Base-by-base conservation (phyloP, 1,284 basidiomycete genomes). In the Ustilago crameri region DNA sequence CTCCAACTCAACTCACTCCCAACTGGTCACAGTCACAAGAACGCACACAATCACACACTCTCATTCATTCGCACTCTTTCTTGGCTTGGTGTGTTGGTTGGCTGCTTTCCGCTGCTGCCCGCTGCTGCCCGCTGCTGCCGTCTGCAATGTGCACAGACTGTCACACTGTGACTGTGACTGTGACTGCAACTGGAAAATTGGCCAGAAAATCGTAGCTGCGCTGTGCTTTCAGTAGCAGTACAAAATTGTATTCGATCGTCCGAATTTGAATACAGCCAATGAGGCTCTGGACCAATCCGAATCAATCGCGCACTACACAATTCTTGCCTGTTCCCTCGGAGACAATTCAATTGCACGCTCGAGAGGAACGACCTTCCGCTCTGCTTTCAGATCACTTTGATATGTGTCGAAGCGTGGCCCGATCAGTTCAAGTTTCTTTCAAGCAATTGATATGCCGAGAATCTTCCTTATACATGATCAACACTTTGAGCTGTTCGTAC, bases 21-120 rank as follows among this genome's bases (percentile, higher is more conserved):
- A n/a, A n/a, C n/a, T n/a, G n/a, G 30, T 30, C 30, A 30, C 30
- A 38, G 22, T 48, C 46, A 47, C 20, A 30, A 12, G 30, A 30
- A 30, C 30, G 30, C 30, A 30, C 30, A 30, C 30, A n/a, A 30
- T 30, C 30, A 30, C 30, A 30, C 30, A 30, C 18, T 35, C 46
- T 35, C 18, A 5, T 22, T 49, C 23, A 22, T 26, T 45, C 44
- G 9, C 20, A 26, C 43, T 44, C 43, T 44, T 42, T 23, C 41
- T 42, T 41, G 26, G 49, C 49, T 41, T 41, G 30, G 49, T 41
- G 37, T 22, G 15, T 34, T 20, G 7, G 26, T 38, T 42, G n/a
- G 7, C 7, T 42, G 40, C n/a, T 10, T 42, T 42, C 40, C 32
- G n/a, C n/a, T n/a, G n/a, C 17, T 38, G 17, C 38, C 8, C n/a